Percentiles rank a stretch among this genome's conserved stretches.
These are phyloP conservation scores for Chrysanthemum seticuspe DNA, from an alignment of 129 eudicot genomes.

Conservation along the genomic window DNA sequence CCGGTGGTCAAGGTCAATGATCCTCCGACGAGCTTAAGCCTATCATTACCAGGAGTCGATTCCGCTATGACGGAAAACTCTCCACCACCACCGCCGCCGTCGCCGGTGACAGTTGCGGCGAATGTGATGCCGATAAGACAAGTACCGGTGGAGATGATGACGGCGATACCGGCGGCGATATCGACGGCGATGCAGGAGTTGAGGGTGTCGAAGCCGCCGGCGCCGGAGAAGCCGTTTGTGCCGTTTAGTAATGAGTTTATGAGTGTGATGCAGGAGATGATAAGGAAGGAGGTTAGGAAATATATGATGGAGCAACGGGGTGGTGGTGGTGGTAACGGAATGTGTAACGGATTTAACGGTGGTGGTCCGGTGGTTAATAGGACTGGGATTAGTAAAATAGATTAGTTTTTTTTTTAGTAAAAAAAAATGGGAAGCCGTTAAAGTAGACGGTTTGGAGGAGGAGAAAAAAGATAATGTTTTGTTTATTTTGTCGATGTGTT, in stretches of 20 bases:
- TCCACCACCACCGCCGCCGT: constrained; percentile 7
- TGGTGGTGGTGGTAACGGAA: constrained; percentile 7
- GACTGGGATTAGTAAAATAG: constrained; percentile 66
- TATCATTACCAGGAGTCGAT: constrained; percentile 65
- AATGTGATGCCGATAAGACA: constrained; percentile 24
- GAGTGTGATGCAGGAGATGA: constrained; percentile 93
- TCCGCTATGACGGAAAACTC: background rate
- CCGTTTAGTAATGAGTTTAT: constrained; percentile 59
- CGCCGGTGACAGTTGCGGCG: constrained; percentile 21
- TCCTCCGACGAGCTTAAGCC: constrained; percentile 58
- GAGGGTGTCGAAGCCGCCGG: constrained; percentile 22
- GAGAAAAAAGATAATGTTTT: constrained; percentile 15
- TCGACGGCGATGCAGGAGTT: constrained; percentile 26
- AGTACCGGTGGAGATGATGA: constrained; percentile 11
- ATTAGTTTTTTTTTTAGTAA: constrained; percentile 25
- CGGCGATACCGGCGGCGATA: constrained; percentile 22
- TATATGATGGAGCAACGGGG: constrained; percentile 56
- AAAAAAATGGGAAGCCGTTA: background rate
- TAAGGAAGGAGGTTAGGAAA: constrained; percentile 73
- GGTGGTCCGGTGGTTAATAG: constrained; percentile 55
- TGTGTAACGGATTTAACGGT: constrained; percentile 35
- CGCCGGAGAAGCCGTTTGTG: constrained; percentile 37
- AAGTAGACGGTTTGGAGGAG: background rate
- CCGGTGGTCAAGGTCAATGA: constrained; percentile 24
- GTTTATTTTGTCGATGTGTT: constrained; percentile 19